These are phyloP conservation scores for Populus ilicifolia DNA, from an alignment of 345 rosid genomes.

Conservation along the genomic window DNA sequence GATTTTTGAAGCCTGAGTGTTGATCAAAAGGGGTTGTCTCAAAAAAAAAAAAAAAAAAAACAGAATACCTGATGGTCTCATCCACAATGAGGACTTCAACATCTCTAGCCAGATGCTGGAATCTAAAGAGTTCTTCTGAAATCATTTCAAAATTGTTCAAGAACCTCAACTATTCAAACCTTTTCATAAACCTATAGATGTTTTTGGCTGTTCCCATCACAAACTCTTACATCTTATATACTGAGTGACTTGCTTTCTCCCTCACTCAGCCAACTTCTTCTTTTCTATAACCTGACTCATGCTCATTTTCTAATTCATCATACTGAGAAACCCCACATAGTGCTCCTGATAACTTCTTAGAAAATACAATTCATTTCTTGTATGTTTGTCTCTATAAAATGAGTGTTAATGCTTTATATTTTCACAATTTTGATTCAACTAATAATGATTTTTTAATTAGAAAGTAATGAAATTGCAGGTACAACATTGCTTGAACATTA, in stretches of 20 bases:
- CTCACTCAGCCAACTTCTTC: background rate
- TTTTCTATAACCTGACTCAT: background rate
- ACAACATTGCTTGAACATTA: background rate
- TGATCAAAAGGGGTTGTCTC: background rate
- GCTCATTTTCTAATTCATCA: background rate
- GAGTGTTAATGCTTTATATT: background rate
- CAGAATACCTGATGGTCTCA: background rate
- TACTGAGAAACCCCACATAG: background rate
- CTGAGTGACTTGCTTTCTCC: background rate
- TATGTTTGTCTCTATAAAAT: too few relatives aligned
- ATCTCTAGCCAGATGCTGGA: background rate
- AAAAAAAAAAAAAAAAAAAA: too few relatives aligned
- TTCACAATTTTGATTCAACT: background rate
- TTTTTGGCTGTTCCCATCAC: background rate
- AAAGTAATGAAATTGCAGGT: background rate
- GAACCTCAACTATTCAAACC: background rate
- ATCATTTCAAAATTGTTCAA: background rate
- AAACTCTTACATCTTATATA: background rate
- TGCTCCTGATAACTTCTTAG: background rate
- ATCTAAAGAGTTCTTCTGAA: background rate
- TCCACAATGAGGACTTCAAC: background rate
- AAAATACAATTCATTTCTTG: too few relatives aligned
- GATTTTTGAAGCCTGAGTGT: background rate
- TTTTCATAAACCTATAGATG: background rate
- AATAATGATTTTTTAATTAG: background rate